Evolutionary conservation across 805 yeast species (phyloP), one percentile per base, ranked within the genome.

Genomic region (Ogataea minuta): DNA sequence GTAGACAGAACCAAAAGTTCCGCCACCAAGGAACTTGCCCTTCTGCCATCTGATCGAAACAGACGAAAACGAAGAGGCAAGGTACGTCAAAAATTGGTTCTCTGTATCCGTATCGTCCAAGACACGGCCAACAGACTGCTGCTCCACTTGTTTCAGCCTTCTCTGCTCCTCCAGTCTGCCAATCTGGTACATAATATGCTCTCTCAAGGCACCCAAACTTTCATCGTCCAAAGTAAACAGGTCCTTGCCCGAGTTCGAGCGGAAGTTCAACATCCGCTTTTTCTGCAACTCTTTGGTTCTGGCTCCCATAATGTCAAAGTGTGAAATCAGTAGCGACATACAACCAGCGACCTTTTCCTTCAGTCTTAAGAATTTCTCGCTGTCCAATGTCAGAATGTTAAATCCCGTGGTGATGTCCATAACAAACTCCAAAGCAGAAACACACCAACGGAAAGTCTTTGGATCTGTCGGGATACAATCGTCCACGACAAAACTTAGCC

Each of bases 281-380:
- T 71, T 71, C 53, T 74, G 81, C 9, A 77, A 71, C 54, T 83
- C 87, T 52, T 79, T 82, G 1, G 96, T 84, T 54, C 98, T 74
- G 0, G 97, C 97, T 34, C 98, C 98, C 96, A 91, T 93, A 36
- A 93, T 89, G 64, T 93, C 99, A 56, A 93, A 93, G 64, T 93
- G 98, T 0, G 96, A 87, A 46, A 93, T 91, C 44, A 93, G 69
- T 36, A 93, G 68, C 2, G 97, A 81, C 89, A 93, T 87, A 63
- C 97, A 89, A 1, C 95, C 85, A 1, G 97, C 95, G 31, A 93
- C 96, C 56, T 87, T 88, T 36, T 77, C 72, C 51, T 89, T 81
- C 48, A 93, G 66, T 26, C 71, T 63, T 41, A 74, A 66, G 56
- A 90, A 93, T 53, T 87, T 89, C 17, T 77, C 85, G 46, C 86